Evolutionary conservation across 2,329 filamentous ascomycete genomes (phyloP), one percentile per base, ranked within the genome.

Genomic region (Sporothrix humicola): DNA sequence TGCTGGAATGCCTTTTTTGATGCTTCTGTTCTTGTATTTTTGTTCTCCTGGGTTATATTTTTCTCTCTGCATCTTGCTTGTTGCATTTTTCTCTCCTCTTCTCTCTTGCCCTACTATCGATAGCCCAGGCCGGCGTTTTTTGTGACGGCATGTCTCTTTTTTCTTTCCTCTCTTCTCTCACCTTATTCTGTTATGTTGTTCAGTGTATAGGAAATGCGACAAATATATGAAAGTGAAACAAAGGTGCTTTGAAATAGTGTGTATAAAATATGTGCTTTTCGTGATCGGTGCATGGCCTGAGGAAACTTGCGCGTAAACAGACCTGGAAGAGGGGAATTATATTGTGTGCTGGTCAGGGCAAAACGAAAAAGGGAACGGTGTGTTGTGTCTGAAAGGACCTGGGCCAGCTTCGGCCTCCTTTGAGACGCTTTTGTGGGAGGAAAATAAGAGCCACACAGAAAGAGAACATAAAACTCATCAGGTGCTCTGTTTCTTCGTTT

Each of bases 1-100:
- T 68, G 68, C 58, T 71, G 68, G 48, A 42, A 73, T 52, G 68
- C 56, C 31, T 37, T 52, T 37, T 71, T 37, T 42, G 31, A 73
- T 59, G 59, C 56, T 52, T 26, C 26, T 61, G 20, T 31, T 73
- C 17, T 63, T 69, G 23, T 73, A 37, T 10, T 73, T 61, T 52
- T 23, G 46, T 46, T 52, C 15, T 31, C 23, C 52, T 12, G 31
- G 37, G 42, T 65, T 56, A 42, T 54, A n/a, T 48, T 10, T 44
- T 56, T 59, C 59, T 54, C 31, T 44, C 58, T 66, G 69, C 52
- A 68, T 68, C n/a, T 42, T 23, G 23, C 63, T 44, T 58, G 20
- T 54, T 20, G 46, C 54, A 31, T 50, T 56, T 52, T 59, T 56
- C 42, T 52, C 59, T 71, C 56, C 72, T 50, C 42, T 69, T 66